phyloP scores from a whole-genome alignment of 2,329 filamentous ascomycete genomes.

The Botrytis tulipae region DNA sequence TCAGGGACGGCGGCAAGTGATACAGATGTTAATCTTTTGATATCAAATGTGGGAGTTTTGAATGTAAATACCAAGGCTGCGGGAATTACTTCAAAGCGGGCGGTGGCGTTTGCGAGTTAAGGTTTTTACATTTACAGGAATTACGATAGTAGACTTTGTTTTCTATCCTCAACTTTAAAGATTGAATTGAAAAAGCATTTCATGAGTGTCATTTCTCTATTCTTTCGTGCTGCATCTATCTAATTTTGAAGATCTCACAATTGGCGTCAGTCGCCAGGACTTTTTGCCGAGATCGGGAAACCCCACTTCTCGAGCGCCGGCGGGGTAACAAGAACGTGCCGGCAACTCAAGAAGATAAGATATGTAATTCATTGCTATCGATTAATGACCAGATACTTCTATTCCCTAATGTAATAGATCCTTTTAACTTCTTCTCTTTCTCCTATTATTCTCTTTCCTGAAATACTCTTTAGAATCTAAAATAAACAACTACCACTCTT shows the following conservation, averaged over 20 bases:
- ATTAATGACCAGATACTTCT: neutral
- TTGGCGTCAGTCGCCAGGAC: neutral
- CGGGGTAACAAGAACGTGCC: neutral
- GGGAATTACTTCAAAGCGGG: slow-evolving; percentile 24
- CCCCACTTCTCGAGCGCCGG: slow-evolving; percentile 8
- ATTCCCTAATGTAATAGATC: neutral
- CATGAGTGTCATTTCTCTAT: neutral
- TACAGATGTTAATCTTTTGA: slow-evolving; percentile 29
- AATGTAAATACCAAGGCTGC: slow-evolving; percentile 31
- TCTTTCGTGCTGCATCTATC: neutral
- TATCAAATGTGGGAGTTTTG: slow-evolving; percentile 32
- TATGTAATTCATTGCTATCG: neutral
- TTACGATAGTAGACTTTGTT: neutral
- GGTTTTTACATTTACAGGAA: too few species aligned
- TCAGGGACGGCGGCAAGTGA: slow-evolving; percentile 23
- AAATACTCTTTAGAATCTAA: neutral
- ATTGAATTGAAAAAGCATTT: neutral
- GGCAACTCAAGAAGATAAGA: neutral
- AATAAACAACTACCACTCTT: neutral
- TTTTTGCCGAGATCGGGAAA: slow-evolving; percentile 19
- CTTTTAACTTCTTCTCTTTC: neutral
- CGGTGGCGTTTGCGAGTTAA: neutral
- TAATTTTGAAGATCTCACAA: neutral
- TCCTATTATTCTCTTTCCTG: neutral
- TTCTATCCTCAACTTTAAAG: neutral